Conservation (phyloP, 768 basidiomycete genomes). For the Cystofilobasidium capitatum region DNA sequence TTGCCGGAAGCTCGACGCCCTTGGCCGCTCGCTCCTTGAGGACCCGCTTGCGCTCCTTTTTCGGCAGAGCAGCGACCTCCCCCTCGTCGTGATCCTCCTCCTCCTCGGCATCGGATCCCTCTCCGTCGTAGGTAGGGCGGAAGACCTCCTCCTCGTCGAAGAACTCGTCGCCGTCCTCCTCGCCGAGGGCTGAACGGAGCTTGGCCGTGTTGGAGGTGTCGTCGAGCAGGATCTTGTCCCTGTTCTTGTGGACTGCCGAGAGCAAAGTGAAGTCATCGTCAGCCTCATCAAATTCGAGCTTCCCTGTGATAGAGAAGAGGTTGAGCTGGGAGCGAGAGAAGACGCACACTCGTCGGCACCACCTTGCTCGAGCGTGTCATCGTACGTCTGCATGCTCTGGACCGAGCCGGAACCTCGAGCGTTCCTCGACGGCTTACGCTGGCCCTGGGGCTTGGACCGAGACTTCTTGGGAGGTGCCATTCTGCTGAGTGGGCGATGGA, state of each 20-base stretch:
- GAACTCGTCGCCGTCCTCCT: slow-evolving; percentile 39
- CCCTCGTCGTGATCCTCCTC: slow-evolving; percentile 37
- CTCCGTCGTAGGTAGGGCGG: slow-evolving; percentile 50
- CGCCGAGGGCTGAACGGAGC: not conserved
- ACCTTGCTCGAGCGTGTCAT: slow-evolving; percentile 21
- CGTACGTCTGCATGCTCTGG: slow-evolving; percentile 13
- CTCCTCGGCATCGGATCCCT: slow-evolving; percentile 35
- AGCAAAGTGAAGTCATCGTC: too few species aligned
- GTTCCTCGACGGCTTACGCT: slow-evolving; percentile 4
- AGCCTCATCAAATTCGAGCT: too few species aligned
- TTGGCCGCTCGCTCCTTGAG: slow-evolving; percentile 33
- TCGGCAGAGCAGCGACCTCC: slow-evolving; percentile 46
- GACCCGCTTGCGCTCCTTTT: slow-evolving; percentile 33
- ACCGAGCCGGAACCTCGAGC: not conserved
- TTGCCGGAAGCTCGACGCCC: not conserved
- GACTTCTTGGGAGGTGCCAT: slow-evolving; percentile 4
- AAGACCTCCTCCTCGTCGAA: slow-evolving; percentile 76
- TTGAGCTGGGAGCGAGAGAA: not conserved
- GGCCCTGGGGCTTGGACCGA: slow-evolving; percentile 4
- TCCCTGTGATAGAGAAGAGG: not conserved
- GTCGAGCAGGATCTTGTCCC: slow-evolving; percentile 68
- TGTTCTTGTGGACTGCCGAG: slow-evolving; percentile 56
- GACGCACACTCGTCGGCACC: slow-evolving; percentile 22
- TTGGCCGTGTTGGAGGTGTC: slow-evolving; percentile 39
- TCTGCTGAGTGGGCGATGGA: not conserved